These are phyloP conservation scores for Pyrenochaeta sp. DNA, from an alignment of 2,329 filamentous ascomycete genomes.

Conservation along the genomic window DNA sequence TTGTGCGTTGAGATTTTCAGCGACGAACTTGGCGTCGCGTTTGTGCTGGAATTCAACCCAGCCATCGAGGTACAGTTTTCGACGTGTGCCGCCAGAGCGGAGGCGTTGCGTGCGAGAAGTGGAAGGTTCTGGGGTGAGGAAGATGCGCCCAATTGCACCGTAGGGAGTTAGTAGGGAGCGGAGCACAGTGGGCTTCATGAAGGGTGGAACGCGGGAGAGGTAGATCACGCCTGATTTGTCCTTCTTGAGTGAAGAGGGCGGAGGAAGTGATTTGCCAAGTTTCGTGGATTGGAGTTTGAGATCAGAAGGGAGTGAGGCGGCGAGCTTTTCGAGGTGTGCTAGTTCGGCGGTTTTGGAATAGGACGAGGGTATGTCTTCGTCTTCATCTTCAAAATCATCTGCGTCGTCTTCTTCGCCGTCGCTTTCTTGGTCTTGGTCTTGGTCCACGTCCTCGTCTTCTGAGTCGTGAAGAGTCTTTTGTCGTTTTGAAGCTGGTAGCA, in stretches of 20 bases:
- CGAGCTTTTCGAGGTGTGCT: conserved; percentile 42
- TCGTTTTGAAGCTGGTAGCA: conserved; percentile 66
- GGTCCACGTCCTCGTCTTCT: conserved; percentile 25
- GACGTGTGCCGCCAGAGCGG: conserved; percentile 80
- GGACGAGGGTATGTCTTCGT: conserved; percentile 36
- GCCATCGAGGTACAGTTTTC: conserved; percentile 81
- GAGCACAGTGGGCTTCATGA: conserved; percentile 85
- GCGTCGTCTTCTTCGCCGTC: conserved; percentile 33
- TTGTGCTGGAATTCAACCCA: conserved; percentile 86
- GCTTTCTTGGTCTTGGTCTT: conserved; percentile 26
- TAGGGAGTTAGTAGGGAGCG: conserved; percentile 78
- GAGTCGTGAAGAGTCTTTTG: conserved; percentile 64
- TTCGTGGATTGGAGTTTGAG: conserved; percentile 48
- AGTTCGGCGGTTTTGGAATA: conserved; percentile 40
- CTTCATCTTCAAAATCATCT: conserved; percentile 29
- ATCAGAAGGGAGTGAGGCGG: conserved; percentile 37
- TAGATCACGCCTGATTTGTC: conserved; percentile 83
- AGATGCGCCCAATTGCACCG: conserved; percentile 78
- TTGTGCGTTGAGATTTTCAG: conserved; percentile 77
- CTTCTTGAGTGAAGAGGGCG: conserved; percentile 64
- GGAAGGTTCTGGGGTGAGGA: conserved; percentile 79
- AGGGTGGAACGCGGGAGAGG: conserved; percentile 83
- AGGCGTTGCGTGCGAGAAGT: conserved; percentile 71
- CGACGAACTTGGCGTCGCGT: conserved; percentile 77
- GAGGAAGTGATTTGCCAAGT: conserved; percentile 27